Evolutionary conservation across 1,139 yeast species (phyloP).

Genomic region (Candida albicans): DNA sequence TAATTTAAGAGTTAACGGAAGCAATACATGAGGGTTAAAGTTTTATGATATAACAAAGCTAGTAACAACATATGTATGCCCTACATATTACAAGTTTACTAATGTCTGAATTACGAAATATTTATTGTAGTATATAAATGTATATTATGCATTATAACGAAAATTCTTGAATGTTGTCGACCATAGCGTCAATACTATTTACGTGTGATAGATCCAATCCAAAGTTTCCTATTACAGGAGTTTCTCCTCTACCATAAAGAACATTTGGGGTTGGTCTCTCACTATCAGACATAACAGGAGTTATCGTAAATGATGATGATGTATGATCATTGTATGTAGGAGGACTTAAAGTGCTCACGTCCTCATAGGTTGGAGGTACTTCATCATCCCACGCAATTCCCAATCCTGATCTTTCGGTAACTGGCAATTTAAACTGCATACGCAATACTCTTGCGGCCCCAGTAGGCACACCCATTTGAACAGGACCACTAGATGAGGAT

Average conservation of each 20-base stretch:
- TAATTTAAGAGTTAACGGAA: too few species aligned
- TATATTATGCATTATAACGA: constrained; percentile 8
- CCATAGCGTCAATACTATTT: constrained; percentile 28
- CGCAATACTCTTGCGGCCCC: constrained; percentile 93
- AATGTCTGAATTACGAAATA: too few species aligned
- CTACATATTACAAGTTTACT: too few species aligned
- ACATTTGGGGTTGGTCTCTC: constrained; percentile 33
- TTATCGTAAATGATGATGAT: constrained; percentile 19
- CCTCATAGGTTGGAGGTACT: constrained; percentile 94
- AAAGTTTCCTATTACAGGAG: constrained; percentile 31
- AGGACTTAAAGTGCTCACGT: constrained; percentile 79
- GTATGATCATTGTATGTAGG: constrained; percentile 63
- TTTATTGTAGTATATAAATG: background rate
- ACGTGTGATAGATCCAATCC: constrained; percentile 17
- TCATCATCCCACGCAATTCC: constrained; percentile 99
- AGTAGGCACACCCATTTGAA: constrained; percentile 60
- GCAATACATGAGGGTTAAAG: too few species aligned
- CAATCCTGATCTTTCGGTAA: constrained; percentile 89
- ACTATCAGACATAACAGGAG: constrained; percentile 12
- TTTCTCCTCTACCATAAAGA: constrained; percentile 46
- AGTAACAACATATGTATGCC: too few species aligned
- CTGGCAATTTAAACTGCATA: constrained; percentile 82
- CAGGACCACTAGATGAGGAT: constrained; percentile 2
- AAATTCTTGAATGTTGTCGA: constrained; percentile 38
- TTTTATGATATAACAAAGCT: too few species aligned